Base-by-base conservation (phyloP, 2,329 filamentous ascomycete genomes). In the Daldinia sp. region DNA sequence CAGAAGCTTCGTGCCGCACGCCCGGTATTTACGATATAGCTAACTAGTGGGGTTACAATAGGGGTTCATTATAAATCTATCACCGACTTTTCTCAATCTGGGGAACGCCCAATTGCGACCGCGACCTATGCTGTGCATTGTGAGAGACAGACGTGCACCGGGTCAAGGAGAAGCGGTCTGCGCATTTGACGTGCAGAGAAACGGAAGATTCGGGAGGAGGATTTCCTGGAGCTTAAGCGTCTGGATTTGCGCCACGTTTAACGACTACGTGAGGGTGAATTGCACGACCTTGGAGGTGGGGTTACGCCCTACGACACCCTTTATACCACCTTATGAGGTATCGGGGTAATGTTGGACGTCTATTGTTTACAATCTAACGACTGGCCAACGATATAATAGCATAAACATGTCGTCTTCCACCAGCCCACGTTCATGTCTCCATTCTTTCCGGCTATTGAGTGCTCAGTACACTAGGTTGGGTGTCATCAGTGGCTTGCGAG, bases 131-230 rank as follows among this genome's bases (percentile, higher is more conserved):
- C 25, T 10, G 25, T 57, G 55, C 59, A 57, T 61, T 23, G 37
- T 34, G 37, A 52, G 30, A 37, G 43, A 19, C 47, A 37, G 19
- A 53, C 30, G 27, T 10, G 23, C 3, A 49, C 17, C 30, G 43
- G 45, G 53, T 48, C 32, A 37, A 11, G 19, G 47, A 59, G 35
- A 19, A 51, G 55, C 63, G 63, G 60, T 63, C 59, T 60, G 25
- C 34, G 21, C 23, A 45, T 27, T n/a, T 52, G 59, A 48, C 52
- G 51, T 15, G 35, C 7, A n/a, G 8, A 15, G 21, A 23, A n/a
- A 1, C 39, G 21, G 13, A 6, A 27, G 7, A 27, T 45, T 45
- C 39, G 13, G 39, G 4, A 43, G 11, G 23, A 7, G 21, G 15
- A 43, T 11, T 27, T 6, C 7, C 8, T 25, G 21, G 10, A 15